Evolutionary conservation across 139 green algal genomes (phyloP), one percentile per base, ranked within the genome.

Genomic region (Spirogloea muscicola): DNA sequence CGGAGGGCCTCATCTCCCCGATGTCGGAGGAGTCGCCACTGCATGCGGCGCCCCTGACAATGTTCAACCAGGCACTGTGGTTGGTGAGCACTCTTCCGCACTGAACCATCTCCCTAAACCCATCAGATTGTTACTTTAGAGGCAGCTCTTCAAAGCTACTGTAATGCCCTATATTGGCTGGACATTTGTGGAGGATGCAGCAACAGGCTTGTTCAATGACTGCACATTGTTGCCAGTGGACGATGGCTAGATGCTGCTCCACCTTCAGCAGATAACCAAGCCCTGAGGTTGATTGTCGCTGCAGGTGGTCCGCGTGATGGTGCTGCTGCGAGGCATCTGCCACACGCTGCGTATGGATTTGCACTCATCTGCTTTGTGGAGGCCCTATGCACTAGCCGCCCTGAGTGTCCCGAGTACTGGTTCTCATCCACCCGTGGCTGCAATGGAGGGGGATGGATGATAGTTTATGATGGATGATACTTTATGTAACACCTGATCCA

Each of bases 1-100:
- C 69, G n/a, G 69, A 77, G 61, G 69, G 58, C 18, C 34, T 29
- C 13, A 38, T 76, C 4, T 77, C 69, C 21, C 69, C 69, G 2
- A 44, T 77, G 64, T 66, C 59, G 25, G 36, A 71, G 13, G 69
- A 77, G 21, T 74, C 33, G 7, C 25, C 65, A 4, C 34, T 77
- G 21, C 58, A 61, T 5, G 76, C 4, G 3, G 39, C 58, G 2
- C 69, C 69, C 21, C 69, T 77, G 6, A 74, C 64, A 36, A 25
- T 59, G 0, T 77, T 77, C 61, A 77, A 77, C 48, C 61, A 70
- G 18, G 40, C 58, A 10, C 27, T 77, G 16, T 77, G 69, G 69
- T 40, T 77, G 69, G 69, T 74, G 36, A 70, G 38, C 34, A 27
- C 27, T 34, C n/a, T n/a, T n/a, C n/a, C n/a, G n/a, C n/a, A n/a